Base-by-base conservation (phyloP, 805 yeast species). In the Danielia reshetovae region DNA sequence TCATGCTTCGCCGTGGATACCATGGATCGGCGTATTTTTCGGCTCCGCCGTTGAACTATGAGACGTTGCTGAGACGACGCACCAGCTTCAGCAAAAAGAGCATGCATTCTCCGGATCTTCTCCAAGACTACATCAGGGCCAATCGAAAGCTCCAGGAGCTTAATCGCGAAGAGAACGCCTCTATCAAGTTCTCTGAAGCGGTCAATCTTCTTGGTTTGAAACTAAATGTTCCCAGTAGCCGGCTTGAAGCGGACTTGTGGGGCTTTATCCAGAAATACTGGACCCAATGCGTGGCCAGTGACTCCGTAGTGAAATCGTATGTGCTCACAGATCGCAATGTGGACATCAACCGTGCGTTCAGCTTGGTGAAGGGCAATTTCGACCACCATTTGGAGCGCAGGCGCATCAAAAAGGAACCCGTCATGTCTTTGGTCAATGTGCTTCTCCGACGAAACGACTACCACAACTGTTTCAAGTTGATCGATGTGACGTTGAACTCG, bases 181-280 rank as follows among this genome's bases (percentile, higher is more conserved):
- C n/a, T n/a, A n/a, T n/a, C n/a, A n/a, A n/a, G n/a, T n/a, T n/a
- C n/a, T n/a, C n/a, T n/a, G n/a, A n/a, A n/a, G n/a, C n/a, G n/a
- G n/a, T n/a, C n/a, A 29, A 32, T 12, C 11, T 17, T 12, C 34
- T 46, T 9, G 46, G 27, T 1, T 31, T 44, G 7, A 23, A 19
- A 8, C 36, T 44, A 8, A 35, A 42, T 13, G 49, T 46, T 4
- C 22, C 47, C 7, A 36, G 37, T 21, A 12, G 32, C 9, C 29
- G 31, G 17, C 42, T 46, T 12, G 51, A 46, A 35, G 35, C 12
- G 5, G 47, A 45, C 12, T 36, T 46, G 14, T 42, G 51, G 49
- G 26, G 8, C 14, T 45, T 44, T 14, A 11, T 46, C 18, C 27
- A 34, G 16, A 31, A 23, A 14, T 27, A 42, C 34, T 46, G 51